Conservation (phyloP, 1,284 basidiomycete genomes). For the Anthracocystis panici-leucophaei region DNA sequence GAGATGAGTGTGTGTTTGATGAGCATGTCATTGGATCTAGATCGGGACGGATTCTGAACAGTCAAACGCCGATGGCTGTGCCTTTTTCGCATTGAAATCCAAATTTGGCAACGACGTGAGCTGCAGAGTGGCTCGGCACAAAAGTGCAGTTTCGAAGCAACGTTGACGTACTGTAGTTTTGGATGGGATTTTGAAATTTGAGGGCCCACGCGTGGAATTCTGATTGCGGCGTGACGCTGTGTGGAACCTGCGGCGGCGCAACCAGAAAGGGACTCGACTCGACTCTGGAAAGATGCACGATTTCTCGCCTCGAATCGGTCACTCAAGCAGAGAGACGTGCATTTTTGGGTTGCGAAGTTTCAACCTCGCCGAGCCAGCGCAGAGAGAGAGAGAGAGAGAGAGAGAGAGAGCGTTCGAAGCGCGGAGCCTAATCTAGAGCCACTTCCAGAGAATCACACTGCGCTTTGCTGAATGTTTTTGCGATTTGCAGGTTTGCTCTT, state of each 20-base stretch:
- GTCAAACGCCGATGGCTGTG: background rate
- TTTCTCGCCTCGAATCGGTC: slow-evolving; percentile 1
- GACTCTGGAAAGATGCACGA: slow-evolving; percentile 2
- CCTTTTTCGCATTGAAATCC: background rate
- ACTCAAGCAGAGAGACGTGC: background rate
- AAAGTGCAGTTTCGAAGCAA: background rate
- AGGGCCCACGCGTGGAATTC: background rate
- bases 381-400: background rate
- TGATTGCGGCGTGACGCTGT: background rate
- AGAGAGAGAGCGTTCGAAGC: background rate
- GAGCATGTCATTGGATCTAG: background rate
- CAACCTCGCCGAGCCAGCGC: background rate
- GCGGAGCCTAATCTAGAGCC: slow-evolving; percentile 1
- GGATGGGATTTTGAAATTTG: slow-evolving; percentile 2
- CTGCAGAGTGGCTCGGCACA: background rate
- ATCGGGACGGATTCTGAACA: background rate
- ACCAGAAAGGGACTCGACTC: background rate
- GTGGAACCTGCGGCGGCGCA: slow-evolving; percentile 2
- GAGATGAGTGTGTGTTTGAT: background rate
- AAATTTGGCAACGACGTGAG: slow-evolving; percentile 3
- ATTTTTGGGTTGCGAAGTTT: background rate
- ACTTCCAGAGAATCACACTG: background rate
- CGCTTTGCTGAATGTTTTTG: too few species aligned
- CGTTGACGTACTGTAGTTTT: slow-evolving; percentile 12
- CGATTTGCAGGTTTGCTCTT: background rate